phyloP scores from a whole-genome alignment of 257 asterid genomes.

The Plectranthus barbatus region DNA sequence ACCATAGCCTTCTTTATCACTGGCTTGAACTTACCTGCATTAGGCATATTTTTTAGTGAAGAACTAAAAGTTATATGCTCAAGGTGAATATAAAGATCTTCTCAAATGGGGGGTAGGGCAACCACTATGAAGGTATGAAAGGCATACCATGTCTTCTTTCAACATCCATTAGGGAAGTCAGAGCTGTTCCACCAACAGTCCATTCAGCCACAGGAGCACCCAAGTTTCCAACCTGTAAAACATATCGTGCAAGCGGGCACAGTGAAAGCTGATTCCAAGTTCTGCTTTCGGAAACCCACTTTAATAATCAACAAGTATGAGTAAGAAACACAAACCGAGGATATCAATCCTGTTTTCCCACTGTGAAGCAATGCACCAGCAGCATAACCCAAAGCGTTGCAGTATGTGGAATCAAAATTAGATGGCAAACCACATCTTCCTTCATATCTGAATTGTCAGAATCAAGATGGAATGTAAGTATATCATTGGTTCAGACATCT shows the following conservation, averaged over 20 bases:
- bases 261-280: background rate
- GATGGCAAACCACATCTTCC: slow-evolving; percentile 98
- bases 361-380: slow-evolving; percentile 79
- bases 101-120: background rate
- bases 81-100: too few relatives aligned
- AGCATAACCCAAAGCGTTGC: slow-evolving; percentile 61
- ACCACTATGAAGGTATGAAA: too few relatives aligned
- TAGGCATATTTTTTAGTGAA: background rate
- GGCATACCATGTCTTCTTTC: slow-evolving; percentile 93
- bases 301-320: background rate
- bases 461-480: background rate
- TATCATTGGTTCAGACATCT: slow-evolving; percentile 5
- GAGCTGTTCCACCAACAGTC: slow-evolving; percentile 96
- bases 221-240: slow-evolving; percentile 79
- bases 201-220: slow-evolving; percentile 87
- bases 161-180: slow-evolving; percentile 94
- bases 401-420: slow-evolving; percentile 82
- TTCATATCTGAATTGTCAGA: slow-evolving; percentile 52
- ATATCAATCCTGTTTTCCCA: slow-evolving; percentile 82
- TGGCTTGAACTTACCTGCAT: slow-evolving; percentile 93
- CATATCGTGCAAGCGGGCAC: background rate
- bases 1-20: slow-evolving; percentile 99
- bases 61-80: background rate
- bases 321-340: slow-evolving; percentile 33
- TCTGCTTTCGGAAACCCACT: background rate